Evolutionary conservation across 805 yeast species (phyloP).

Genomic region (Huiozyma sinensis): DNA sequence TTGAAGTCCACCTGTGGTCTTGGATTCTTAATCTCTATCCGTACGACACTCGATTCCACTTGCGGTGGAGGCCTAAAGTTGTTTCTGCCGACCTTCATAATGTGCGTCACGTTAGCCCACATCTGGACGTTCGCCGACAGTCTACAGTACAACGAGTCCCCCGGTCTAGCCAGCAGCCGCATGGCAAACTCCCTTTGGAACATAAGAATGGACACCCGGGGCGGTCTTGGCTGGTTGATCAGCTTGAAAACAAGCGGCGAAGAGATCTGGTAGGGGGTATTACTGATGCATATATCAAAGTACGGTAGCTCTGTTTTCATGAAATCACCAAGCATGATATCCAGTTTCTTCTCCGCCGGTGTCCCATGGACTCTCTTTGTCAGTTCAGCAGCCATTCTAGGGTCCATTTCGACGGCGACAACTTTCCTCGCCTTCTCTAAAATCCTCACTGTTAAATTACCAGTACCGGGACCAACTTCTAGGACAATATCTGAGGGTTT

Average conservation of each 20-base stretch:
- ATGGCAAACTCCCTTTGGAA: conserved; percentile 96
- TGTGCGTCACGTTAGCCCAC: conserved; percentile 99
- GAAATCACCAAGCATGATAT: conserved; percentile 87
- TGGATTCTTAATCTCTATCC: conserved; percentile 84
- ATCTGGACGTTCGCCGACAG: conserved; percentile 94
- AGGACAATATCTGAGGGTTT: conserved; percentile 86
- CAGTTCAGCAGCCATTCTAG: conserved; percentile 98
- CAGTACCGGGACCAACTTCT: conserved; percentile 99
- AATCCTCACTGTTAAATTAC: conserved; percentile 88
- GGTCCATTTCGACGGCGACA: conserved; percentile 97
- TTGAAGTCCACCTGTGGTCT: conserved; percentile 88
- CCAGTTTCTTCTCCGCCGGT: conserved; percentile 84
- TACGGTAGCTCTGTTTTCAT: conserved; percentile 93
- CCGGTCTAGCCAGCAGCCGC: conserved; percentile 88
- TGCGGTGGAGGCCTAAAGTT: conserved; percentile 98
- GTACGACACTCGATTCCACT: conserved; percentile 92
- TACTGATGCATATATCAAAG: conserved; percentile 91
- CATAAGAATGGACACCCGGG: conserved; percentile 91
- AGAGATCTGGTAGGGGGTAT: conserved; percentile 95
- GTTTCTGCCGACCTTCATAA: conserved; percentile 95
- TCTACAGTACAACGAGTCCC: conserved; percentile 88
- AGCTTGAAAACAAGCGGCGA: conserved; percentile 92
- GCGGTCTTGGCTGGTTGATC: conserved; percentile 84
- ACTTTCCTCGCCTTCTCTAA: conserved; percentile 87
- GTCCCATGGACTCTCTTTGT: conserved; percentile 96